A percentile compares a stretch with the other conserved stretches of the same genome.
phyloP scores from a whole-genome alignment of 2,329 filamentous ascomycete genomes.

The Paraphoma chrysanthemicola region DNA sequence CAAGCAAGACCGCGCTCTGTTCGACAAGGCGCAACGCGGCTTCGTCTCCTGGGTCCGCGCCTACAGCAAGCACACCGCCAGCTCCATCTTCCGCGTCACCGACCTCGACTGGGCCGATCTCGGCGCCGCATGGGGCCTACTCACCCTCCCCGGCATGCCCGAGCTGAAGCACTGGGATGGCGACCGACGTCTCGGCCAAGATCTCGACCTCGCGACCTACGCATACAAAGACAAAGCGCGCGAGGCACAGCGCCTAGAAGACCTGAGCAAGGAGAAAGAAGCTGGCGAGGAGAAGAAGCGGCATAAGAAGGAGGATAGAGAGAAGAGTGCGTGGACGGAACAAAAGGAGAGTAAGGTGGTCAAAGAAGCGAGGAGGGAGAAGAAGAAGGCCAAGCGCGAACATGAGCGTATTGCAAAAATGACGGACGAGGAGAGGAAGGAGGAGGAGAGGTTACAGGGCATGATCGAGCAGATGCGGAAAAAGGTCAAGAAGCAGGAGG shows the following conservation, averaged over 20 bases:
- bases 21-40: conserved; percentile 87
- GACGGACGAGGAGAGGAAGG: conserved; percentile 37
- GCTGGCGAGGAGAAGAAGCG: conserved; percentile 35
- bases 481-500: conserved; percentile 34
- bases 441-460: conserved; percentile 42
- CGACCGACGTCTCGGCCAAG: conserved; percentile 51
- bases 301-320: conserved; percentile 32
- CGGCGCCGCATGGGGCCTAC: conserved; percentile 82
- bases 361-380: conserved; percentile 43
- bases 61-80: conserved; percentile 89
- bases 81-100: conserved; percentile 83
- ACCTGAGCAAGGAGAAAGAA: conserved; percentile 31
- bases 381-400: conserved; percentile 42
- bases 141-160: conserved; percentile 91
- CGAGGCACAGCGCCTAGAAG: conserved; percentile 51
- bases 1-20: conserved; percentile 68
- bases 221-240: conserved; percentile 55
- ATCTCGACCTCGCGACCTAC: conserved; percentile 49
- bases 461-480: conserved; percentile 40
- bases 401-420: conserved; percentile 33
- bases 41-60: conserved; percentile 94
- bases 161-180: conserved; percentile 65
- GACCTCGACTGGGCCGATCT: conserved; percentile 88
- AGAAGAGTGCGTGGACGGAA: conserved; percentile 44
- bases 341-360: conserved; percentile 43